These are phyloP conservation scores for Cercophora scortea DNA, from an alignment of 495 filamentous ascomycete genomes.

Conservation along the genomic window DNA sequence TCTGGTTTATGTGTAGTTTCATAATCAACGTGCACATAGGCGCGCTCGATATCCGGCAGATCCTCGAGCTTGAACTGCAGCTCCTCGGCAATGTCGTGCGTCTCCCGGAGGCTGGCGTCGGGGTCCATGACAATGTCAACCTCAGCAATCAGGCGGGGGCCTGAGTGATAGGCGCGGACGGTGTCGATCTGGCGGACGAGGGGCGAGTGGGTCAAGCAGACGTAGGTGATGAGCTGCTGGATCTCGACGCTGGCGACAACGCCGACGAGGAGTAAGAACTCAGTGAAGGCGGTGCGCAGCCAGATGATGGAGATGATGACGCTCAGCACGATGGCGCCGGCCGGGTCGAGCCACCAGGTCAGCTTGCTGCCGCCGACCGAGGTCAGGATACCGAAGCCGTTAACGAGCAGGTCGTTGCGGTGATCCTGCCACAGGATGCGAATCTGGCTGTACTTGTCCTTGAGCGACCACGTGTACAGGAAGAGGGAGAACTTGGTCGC, in stretches of 20 bases:
- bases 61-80: conserved; percentile 92
- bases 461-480: conserved; percentile 84
- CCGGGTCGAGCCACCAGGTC: conserved; percentile 91
- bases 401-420: conserved; percentile 82
- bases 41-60: conserved; percentile 84
- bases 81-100: conserved; percentile 90
- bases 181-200: conserved; percentile 81
- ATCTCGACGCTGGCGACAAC: conserved; percentile 77
- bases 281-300: conserved; percentile 75
- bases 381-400: conserved; percentile 85
- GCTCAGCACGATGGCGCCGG: conserved; percentile 82
- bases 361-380: conserved; percentile 81
- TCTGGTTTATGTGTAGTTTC: conserved; percentile 93
- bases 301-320: conserved; percentile 68
- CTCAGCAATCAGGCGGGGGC: conserved; percentile 83
- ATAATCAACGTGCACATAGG: conserved; percentile 96
- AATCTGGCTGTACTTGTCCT: conserved; percentile 80
- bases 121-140: conserved; percentile 85
- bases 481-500: conserved; percentile 77
- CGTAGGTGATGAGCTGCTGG: conserved; percentile 93
- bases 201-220: conserved; percentile 88
- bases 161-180: conserved; percentile 85
- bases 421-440: conserved; percentile 91
- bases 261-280: conserved; percentile 87
- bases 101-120: conserved; percentile 57